Percentiles rank a stretch among this genome's conserved stretches.
These are phyloP conservation scores for Coemansia sp. DNA, from an alignment of 192 early-diverging fungal species.

Conservation along the genomic window DNA sequence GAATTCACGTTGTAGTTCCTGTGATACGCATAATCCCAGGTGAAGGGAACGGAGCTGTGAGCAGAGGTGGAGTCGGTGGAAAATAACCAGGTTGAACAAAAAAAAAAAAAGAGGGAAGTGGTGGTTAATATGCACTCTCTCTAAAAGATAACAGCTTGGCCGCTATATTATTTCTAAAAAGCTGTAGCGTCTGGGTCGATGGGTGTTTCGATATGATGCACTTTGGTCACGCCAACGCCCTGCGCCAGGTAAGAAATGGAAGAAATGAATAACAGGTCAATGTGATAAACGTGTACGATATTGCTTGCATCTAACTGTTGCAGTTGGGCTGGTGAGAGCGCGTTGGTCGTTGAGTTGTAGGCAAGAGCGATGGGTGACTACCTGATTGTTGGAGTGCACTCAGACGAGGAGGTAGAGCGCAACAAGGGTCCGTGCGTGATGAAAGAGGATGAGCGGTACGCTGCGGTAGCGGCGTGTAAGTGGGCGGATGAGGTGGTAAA, in stretches of 20 bases:
- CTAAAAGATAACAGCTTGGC: not conserved
- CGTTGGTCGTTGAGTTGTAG: slow-evolving; percentile 33
- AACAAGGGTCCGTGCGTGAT: slow-evolving; percentile 98
- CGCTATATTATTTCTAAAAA: not conserved
- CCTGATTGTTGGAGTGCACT: slow-evolving; percentile 94
- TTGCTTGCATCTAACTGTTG: not conserved
- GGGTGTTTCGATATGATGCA: slow-evolving; percentile 98
- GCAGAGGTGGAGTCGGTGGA: not conserved
- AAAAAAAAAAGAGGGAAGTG: not conserved
- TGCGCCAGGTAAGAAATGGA: slow-evolving; percentile 72
- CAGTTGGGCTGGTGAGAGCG: not conserved
- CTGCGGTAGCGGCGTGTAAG: slow-evolving; percentile 93
- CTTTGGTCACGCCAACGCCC: slow-evolving; percentile 94
- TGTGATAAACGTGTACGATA: not conserved
- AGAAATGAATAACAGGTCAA: not conserved
- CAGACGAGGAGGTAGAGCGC: slow-evolving; percentile 84
- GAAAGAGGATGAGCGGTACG: slow-evolving; percentile 95
- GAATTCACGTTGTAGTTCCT: not conserved
- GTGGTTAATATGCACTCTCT: not conserved
- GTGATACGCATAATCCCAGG: not conserved
- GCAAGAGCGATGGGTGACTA: slow-evolving; percentile 94
- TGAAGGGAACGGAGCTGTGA: not conserved
- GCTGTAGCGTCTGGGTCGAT: slow-evolving; percentile 74
- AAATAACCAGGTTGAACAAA: not conserved
- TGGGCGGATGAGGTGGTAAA: slow-evolving; percentile 92